These are phyloP conservation scores for Apiospora saccharicola DNA, from an alignment of 2,329 filamentous ascomycete genomes.

Conservation along the genomic window DNA sequence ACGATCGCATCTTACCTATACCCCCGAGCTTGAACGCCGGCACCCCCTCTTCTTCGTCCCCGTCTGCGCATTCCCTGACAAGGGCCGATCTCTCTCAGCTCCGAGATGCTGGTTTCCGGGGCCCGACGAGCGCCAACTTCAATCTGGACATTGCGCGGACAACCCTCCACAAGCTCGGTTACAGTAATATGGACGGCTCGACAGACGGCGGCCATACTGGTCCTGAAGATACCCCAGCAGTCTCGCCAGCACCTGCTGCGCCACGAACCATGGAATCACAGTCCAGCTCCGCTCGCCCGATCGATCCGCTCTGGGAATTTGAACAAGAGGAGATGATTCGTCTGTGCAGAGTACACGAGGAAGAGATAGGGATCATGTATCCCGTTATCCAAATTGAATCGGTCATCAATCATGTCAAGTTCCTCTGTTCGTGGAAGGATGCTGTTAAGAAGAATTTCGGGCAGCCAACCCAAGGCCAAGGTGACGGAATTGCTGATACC, in stretches of 20 bases:
- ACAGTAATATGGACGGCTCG: constrained; percentile 68
- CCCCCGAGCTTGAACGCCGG: constrained; percentile 47
- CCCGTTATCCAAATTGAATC: constrained; percentile 80
- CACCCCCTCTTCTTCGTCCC: constrained; percentile 47
- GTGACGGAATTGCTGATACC: constrained; percentile 53
- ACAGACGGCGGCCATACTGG: constrained; percentile 62
- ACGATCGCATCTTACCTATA: constrained; percentile 52
- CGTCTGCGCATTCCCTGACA: constrained; percentile 43
- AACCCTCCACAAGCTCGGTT: constrained; percentile 89
- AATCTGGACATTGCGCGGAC: constrained; percentile 87
- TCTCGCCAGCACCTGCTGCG: constrained; percentile 47
- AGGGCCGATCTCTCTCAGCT: constrained; percentile 56
- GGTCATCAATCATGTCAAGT: constrained; percentile 73
- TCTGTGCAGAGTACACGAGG: constrained; percentile 81
- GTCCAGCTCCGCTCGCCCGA: neutral
- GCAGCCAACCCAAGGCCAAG: constrained; percentile 42
- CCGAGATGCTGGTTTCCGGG: constrained; percentile 75
- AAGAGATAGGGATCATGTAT: constrained; percentile 93
- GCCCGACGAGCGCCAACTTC: constrained; percentile 85
- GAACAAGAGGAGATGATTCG: constrained; percentile 81
- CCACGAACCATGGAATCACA: constrained; percentile 27
- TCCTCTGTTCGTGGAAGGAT: constrained; percentile 77
- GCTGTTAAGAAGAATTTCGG: constrained; percentile 46
- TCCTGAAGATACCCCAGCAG: constrained; percentile 39
- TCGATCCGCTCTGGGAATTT: constrained; percentile 82